A percentile compares a stretch with the other conserved stretches of the same genome.
Evolutionary conservation across 495 filamentous ascomycete species (phyloP).

Genomic region (Annulohypoxylon nitens): DNA sequence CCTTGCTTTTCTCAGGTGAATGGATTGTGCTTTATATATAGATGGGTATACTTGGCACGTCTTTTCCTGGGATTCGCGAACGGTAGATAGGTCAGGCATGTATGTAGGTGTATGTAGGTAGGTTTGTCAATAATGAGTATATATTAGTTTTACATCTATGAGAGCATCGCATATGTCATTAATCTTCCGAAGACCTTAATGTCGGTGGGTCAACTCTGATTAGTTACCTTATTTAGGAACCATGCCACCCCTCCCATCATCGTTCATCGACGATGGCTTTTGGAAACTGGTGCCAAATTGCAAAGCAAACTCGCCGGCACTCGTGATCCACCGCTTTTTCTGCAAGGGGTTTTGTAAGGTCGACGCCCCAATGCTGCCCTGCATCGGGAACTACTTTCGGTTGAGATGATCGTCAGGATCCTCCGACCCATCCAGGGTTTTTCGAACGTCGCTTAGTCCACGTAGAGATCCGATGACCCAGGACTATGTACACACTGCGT

Average conservation of each 20-base stretch:
- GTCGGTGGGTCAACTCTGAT: conserved; percentile 6
- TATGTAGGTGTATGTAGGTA: background rate
- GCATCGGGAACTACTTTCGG: conserved; percentile 43
- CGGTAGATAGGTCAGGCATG: background rate
- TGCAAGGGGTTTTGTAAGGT: conserved; percentile 41
- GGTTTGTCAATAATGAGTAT: conserved; percentile 20
- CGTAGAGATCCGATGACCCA: conserved; percentile 29
- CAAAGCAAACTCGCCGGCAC: conserved; percentile 30
- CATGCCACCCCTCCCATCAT: background rate
- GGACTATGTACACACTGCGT: background rate
- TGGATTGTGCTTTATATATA: background rate
- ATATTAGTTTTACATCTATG: conserved; percentile 23
- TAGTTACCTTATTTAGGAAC: conserved; percentile 6
- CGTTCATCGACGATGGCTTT: conserved; percentile 15
- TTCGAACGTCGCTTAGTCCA: conserved; percentile 32
- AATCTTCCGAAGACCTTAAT: conserved; percentile 15
- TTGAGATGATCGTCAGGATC: conserved; percentile 44
- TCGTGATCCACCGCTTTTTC: conserved; percentile 44
- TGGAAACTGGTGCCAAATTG: conserved; percentile 14
- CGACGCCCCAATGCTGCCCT: conserved; percentile 29
- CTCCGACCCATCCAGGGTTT: conserved; percentile 23
- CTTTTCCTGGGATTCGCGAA: conserved; percentile 1
- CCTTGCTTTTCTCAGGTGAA: conserved; percentile 12
- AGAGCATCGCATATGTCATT: conserved; percentile 27
- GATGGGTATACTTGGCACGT: too few species aligned